These are phyloP conservation scores for Leccinum subgranulosum DNA, from an alignment of 768 basidiomycete genomes.

Conservation along the genomic window DNA sequence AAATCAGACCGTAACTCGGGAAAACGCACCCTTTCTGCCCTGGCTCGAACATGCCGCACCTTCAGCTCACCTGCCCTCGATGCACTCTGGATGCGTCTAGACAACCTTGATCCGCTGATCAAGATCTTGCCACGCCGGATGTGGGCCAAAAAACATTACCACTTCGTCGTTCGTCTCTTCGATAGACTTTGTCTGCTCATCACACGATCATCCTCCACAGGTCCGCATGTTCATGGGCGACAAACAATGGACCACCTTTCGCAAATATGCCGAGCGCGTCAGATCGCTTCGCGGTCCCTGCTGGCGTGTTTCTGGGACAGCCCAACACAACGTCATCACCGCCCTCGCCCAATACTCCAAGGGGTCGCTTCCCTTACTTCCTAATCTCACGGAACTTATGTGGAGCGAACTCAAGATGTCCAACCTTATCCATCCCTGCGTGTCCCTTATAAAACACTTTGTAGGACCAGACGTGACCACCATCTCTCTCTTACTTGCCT, in stretches of 20 bases:
- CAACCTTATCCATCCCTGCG: slow-evolving; percentile 19
- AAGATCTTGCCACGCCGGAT: slow-evolving; percentile 23
- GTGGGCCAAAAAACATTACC: slow-evolving; percentile 23
- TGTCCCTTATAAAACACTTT: slow-evolving; percentile 26
- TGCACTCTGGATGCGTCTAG: slow-evolving; percentile 27
- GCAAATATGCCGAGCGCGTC: slow-evolving; percentile 25
- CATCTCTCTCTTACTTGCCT: slow-evolving; percentile 21
- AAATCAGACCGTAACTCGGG: slow-evolving; percentile 14
- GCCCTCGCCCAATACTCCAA: slow-evolving; percentile 13
- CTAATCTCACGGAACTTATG: slow-evolving; percentile 22
- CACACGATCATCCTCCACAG: slow-evolving; percentile 1
- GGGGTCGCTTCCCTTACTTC: slow-evolving; percentile 21
- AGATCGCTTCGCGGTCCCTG: slow-evolving; percentile 22
- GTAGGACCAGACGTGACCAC: slow-evolving; percentile 17
- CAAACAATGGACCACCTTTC: slow-evolving; percentile 26
- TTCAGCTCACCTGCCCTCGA: slow-evolving; percentile 25
- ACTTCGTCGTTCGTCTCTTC: slow-evolving; percentile 16
- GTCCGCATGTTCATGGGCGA: slow-evolving; percentile 25
- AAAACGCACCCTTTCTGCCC: slow-evolving; percentile 23
- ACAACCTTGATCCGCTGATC: slow-evolving; percentile 27
- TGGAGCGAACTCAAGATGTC: slow-evolving; percentile 27
- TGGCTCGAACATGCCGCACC: slow-evolving; percentile 26
- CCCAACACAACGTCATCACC: slow-evolving; percentile 17
- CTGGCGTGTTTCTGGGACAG: slow-evolving; percentile 12
- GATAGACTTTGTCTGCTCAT: background rate